A percentile compares a stretch with the other conserved stretches of the same genome.
These are phyloP conservation scores for Daldinia grandis DNA, from an alignment of 495 filamentous ascomycete genomes.

Conservation along the genomic window DNA sequence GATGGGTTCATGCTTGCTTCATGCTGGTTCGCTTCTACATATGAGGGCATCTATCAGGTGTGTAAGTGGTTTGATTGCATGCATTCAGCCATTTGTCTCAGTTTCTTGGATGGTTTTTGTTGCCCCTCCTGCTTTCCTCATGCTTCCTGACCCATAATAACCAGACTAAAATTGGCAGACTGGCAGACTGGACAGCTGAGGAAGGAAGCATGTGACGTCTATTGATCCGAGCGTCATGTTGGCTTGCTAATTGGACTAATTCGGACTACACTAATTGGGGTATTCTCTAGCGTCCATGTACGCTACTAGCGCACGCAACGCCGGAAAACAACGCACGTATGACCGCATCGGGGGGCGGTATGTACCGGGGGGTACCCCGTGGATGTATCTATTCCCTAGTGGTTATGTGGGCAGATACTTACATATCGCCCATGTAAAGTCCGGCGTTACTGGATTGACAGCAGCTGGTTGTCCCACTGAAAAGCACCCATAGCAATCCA, in stretches of 20 bases:
- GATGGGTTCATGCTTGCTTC: constrained; percentile 32
- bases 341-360: constrained; percentile 16
- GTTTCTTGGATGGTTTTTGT: constrained; percentile 21
- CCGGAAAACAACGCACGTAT: constrained; percentile 25
- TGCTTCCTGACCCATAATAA: constrained; percentile 1
- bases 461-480: neutral
- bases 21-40: constrained; percentile 15
- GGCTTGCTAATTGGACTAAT: neutral
- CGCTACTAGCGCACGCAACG: neutral
- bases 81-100: constrained; percentile 34
- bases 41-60: neutral
- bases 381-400: neutral
- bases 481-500: neutral
- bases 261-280: constrained; percentile 4
- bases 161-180: neutral
- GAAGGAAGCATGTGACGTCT: constrained; percentile 33
- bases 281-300: constrained; percentile 6
- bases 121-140: constrained; percentile 14
- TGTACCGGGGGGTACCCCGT: constrained; percentile 1
- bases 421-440: neutral
- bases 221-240: constrained; percentile 5
- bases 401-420: constrained; percentile 5
- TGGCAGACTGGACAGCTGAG: neutral
- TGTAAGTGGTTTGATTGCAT: constrained; percentile 18
- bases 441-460: constrained; percentile 6